A percentile compares a stretch with the other conserved stretches of the same genome.
Conservation (phyloP, 2,329 filamentous ascomycete species). For the Penicillium oxalicum region DNA sequence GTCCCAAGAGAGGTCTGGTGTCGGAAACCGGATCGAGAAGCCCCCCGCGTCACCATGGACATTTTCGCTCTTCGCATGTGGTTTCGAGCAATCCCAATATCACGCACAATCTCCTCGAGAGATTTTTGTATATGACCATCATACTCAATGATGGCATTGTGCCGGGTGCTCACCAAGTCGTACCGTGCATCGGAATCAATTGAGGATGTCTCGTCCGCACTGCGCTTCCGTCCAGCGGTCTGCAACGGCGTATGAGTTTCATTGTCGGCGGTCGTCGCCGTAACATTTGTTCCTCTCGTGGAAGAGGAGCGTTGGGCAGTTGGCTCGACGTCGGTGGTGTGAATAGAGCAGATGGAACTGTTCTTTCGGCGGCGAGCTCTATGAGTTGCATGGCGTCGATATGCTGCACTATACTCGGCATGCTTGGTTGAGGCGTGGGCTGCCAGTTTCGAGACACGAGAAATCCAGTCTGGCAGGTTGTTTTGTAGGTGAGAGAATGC, state of each 20-base stretch:
- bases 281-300: slow-evolving; percentile 5
- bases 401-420: slow-evolving; percentile 40
- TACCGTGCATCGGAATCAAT: slow-evolving; percentile 27
- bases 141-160: slow-evolving; percentile 84
- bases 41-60: slow-evolving; percentile 26
- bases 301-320: slow-evolving; percentile 15
- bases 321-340: slow-evolving; percentile 23
- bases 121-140: slow-evolving; percentile 78
- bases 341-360: slow-evolving; percentile 41
- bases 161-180: slow-evolving; percentile 61
- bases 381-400: slow-evolving; percentile 29
- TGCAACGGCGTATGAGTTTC: slow-evolving; percentile 9
- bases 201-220: slow-evolving; percentile 29
- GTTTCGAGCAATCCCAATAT: slow-evolving; percentile 73
- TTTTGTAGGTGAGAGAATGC: slow-evolving; percentile 42
- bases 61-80: slow-evolving; percentile 80
- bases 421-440: slow-evolving; percentile 37
- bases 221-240: slow-evolving; percentile 29
- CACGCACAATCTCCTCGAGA: slow-evolving; percentile 76
- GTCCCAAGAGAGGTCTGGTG: slow-evolving; percentile 6
- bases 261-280: slow-evolving; percentile 1
- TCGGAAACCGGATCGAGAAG: slow-evolving; percentile 18
- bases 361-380: slow-evolving; percentile 35
- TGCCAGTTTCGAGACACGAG: slow-evolving; percentile 38
- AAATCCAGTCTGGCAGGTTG: slow-evolving; percentile 42